These are phyloP conservation scores for Vanderwaltozyma tropicalis DNA, from an alignment of 805 yeast genomes.

Conservation along the genomic window DNA sequence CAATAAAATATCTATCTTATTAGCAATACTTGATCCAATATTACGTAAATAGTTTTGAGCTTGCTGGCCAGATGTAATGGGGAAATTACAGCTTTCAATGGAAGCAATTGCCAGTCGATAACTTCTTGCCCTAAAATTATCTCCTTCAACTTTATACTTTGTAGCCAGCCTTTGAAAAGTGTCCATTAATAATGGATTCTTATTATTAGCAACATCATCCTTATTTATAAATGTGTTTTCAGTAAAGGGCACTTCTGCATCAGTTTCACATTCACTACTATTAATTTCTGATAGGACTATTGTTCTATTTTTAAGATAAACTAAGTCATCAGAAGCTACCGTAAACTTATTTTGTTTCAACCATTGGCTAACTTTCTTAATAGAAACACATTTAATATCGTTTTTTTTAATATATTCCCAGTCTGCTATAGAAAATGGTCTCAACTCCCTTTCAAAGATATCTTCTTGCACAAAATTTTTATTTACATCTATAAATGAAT, in stretches of 20 bases:
- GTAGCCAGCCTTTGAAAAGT: conserved; percentile 13
- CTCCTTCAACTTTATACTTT: conserved; percentile 21
- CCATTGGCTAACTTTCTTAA: conserved; percentile 13
- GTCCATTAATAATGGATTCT: conserved; percentile 12
- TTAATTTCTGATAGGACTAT: too few relatives aligned
- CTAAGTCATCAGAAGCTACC: not conserved
- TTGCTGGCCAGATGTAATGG: conserved; percentile 19
- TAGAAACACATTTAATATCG: conserved; percentile 8
- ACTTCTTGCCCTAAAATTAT: conserved; percentile 20
- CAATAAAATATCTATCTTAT: conserved; percentile 21
- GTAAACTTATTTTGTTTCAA: not conserved
- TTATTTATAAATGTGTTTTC: not conserved
- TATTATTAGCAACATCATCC: not conserved
- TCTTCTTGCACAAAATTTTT: conserved; percentile 7
- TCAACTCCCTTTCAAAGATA: conserved; percentile 18
- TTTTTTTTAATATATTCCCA: conserved; percentile 5
- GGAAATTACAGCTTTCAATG: conserved; percentile 11
- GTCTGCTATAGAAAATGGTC: conserved; percentile 5
- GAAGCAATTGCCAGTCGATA: conserved; percentile 21
- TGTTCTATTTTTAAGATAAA: not conserved
- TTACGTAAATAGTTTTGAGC: conserved; percentile 17
- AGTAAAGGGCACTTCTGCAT: not conserved
- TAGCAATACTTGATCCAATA: conserved; percentile 23
- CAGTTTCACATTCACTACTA: not conserved
- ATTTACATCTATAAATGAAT: conserved; percentile 15